These are phyloP conservation scores for Hypoxylon perforatum DNA, from an alignment of 495 filamentous ascomycete species.

Conservation along the genomic window DNA sequence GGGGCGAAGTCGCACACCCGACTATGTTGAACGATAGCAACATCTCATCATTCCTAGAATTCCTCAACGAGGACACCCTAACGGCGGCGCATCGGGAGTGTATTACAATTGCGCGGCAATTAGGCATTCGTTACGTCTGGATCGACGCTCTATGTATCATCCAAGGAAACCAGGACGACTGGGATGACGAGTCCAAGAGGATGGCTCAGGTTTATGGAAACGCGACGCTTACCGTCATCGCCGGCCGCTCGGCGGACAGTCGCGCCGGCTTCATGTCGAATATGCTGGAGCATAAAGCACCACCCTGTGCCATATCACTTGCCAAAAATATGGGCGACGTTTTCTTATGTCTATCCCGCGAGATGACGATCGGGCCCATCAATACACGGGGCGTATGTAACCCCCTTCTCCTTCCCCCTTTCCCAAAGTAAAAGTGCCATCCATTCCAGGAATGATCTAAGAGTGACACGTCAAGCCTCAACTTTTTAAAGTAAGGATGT, in stretches of 20 bases:
- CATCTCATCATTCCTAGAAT: constrained; percentile 20
- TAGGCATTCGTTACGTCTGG: constrained; percentile 45
- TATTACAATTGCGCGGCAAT: constrained; percentile 32
- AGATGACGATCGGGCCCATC: not conserved
- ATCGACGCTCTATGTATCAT: constrained; percentile 47
- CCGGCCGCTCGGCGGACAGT: constrained; percentile 28
- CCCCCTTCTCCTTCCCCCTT: too few species aligned
- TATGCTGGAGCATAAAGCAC: not conserved
- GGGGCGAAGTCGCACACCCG: constrained; percentile 36
- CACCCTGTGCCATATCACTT: constrained; percentile 11
- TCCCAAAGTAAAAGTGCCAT: too few species aligned
- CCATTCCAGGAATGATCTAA: too few species aligned
- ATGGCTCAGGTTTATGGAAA: constrained; percentile 45
- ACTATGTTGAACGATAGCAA: constrained; percentile 26
- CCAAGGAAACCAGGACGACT: constrained; percentile 36
- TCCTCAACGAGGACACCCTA: constrained; percentile 29
- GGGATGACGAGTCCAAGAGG: constrained; percentile 31
- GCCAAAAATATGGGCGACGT: constrained; percentile 9
- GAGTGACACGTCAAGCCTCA: too few species aligned
- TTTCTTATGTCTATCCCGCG: constrained; percentile 5
- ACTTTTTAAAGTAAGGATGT: too few species aligned
- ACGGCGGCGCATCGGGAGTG: constrained; percentile 37
- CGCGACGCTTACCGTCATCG: constrained; percentile 32
- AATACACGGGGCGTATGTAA: constrained; percentile 13
- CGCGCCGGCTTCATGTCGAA: constrained; percentile 19